A percentile compares a stretch with the other conserved stretches of the same genome.
phyloP scores from a whole-genome alignment of 2,329 filamentous ascomycete species.

The Hysterium pulicare region DNA sequence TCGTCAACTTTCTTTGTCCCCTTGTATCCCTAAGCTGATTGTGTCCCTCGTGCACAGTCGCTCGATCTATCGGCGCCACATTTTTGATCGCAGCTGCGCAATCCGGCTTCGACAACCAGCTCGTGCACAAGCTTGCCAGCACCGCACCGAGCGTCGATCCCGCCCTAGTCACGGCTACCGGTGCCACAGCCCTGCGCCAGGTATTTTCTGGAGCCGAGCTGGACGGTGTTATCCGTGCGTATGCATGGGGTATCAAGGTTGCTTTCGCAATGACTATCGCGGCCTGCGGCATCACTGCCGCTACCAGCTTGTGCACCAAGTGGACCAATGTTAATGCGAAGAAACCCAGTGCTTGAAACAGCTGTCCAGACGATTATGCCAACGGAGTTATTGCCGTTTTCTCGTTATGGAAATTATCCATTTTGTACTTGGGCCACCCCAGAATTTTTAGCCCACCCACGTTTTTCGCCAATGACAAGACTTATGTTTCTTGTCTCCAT shows the following conservation, averaged over 20 bases:
- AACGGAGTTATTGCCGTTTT: slow-evolving; percentile 5
- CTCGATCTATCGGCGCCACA: slow-evolving; percentile 41
- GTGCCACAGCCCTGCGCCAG: slow-evolving; percentile 38
- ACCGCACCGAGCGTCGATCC: slow-evolving; percentile 34
- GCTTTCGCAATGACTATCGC: slow-evolving; percentile 7
- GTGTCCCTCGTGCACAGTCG: slow-evolving; percentile 18
- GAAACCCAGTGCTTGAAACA: slow-evolving; percentile 5
- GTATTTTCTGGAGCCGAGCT: slow-evolving; percentile 18
- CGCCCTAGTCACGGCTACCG: slow-evolving; percentile 29
- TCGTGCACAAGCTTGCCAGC: slow-evolving; percentile 27
- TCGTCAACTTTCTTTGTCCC: slow-evolving; percentile 1
- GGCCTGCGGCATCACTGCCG: slow-evolving; percentile 3
- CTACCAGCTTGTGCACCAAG: slow-evolving; percentile 4
- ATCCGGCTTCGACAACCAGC: slow-evolving; percentile 38
- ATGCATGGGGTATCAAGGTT: slow-evolving; percentile 10
- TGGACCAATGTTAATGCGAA: slow-evolving; percentile 11
- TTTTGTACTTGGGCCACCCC: too few species aligned
- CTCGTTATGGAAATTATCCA: slow-evolving; percentile 5
- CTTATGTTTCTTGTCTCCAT: slow-evolving; percentile 1
- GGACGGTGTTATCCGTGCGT: slow-evolving; percentile 5
- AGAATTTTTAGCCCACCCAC: too few species aligned
- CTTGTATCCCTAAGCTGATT: slow-evolving; percentile 6
- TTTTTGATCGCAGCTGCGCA: slow-evolving; percentile 41
- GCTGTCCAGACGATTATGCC: slow-evolving; percentile 3
- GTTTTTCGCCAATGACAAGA: too few species aligned